phyloP scores from a whole-genome alignment of 1,139 yeast genomes.

The Hansenula lynferdii region DNA sequence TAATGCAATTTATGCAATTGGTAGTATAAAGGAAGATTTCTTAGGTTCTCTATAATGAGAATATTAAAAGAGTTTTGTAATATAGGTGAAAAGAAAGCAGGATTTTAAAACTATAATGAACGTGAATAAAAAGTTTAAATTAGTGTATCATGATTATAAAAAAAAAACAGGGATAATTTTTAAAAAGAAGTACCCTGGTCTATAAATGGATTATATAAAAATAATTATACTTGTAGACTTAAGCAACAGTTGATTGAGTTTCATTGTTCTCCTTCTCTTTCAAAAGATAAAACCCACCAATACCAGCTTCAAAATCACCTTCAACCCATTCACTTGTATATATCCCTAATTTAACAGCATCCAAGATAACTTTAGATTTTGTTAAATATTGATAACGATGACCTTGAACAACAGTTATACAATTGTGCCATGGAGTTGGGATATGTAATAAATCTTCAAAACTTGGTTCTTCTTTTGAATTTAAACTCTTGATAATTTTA shows the following conservation, averaged over 20 bases:
- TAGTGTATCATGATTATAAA: too few species aligned
- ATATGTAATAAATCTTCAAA: conserved; percentile 50
- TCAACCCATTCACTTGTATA: conserved; percentile 29
- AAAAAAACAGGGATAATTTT: too few species aligned
- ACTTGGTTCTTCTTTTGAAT: conserved; percentile 32
- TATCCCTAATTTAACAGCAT: conserved; percentile 28
- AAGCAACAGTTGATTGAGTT: too few species aligned
- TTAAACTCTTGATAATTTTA: conserved; percentile 31
- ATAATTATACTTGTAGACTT: too few species aligned
- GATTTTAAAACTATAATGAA: too few species aligned
- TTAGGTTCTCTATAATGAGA: conserved; percentile 69
- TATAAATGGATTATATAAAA: too few species aligned
- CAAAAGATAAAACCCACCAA: too few species aligned
- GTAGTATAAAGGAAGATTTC: conserved; percentile 95
- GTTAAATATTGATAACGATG: conserved; percentile 26
- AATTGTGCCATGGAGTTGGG: conserved; percentile 66
- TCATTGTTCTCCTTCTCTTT: too few species aligned
- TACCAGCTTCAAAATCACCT: conserved; percentile 23
- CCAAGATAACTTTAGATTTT: conserved; percentile 28
- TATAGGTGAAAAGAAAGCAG: too few species aligned
- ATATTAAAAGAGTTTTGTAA: too few species aligned
- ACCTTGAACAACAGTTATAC: conserved; percentile 40
- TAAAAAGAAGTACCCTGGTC: too few species aligned
- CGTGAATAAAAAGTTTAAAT: too few species aligned
- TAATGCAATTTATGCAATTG: conserved; percentile 94